phyloP scores from a whole-genome alignment of 2,329 filamentous ascomycete species.

The Paraconiothyrium sp. region DNA sequence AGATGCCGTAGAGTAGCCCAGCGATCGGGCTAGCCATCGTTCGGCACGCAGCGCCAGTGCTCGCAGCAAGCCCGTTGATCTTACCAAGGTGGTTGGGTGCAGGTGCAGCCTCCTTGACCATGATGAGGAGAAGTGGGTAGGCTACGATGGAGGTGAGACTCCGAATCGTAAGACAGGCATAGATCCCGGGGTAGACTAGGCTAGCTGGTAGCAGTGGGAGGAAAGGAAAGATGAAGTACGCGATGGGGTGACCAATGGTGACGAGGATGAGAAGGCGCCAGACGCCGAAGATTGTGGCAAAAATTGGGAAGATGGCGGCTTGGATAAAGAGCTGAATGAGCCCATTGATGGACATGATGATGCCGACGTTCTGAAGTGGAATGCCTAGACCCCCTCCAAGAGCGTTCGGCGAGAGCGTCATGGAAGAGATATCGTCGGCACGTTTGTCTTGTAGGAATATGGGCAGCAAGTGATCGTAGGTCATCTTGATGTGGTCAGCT shows the following conservation, averaged over 20 bases:
- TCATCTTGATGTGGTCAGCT: constrained; percentile 67
- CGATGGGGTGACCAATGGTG: constrained; percentile 71
- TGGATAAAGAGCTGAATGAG: constrained; percentile 78
- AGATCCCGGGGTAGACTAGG: constrained; percentile 69
- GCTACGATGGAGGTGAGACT: constrained; percentile 75
- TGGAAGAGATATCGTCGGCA: constrained; percentile 44
- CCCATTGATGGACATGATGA: constrained; percentile 75
- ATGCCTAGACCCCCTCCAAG: constrained; percentile 71
- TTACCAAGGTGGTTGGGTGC: constrained; percentile 70
- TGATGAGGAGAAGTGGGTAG: constrained; percentile 73
- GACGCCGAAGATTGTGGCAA: constrained; percentile 71
- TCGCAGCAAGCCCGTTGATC: constrained; percentile 77
- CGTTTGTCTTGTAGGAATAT: constrained; percentile 90
- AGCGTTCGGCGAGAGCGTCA: constrained; percentile 32
- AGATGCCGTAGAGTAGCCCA: constrained; percentile 72
- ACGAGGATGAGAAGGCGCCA: constrained; percentile 74
- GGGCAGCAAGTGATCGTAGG: constrained; percentile 88
- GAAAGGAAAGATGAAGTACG: constrained; percentile 76
- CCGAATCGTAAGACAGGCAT: constrained; percentile 70
- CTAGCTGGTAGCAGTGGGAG: constrained; percentile 66
- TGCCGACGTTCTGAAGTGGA: constrained; percentile 71
- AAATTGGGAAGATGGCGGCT: constrained; percentile 72
- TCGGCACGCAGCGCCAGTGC: constrained; percentile 75
- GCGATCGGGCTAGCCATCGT: constrained; percentile 74
- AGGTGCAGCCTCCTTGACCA: constrained; percentile 77